phyloP scores from a whole-genome alignment of 2,329 filamentous ascomycete species.

The Colletotrichum tropicicola region DNA sequence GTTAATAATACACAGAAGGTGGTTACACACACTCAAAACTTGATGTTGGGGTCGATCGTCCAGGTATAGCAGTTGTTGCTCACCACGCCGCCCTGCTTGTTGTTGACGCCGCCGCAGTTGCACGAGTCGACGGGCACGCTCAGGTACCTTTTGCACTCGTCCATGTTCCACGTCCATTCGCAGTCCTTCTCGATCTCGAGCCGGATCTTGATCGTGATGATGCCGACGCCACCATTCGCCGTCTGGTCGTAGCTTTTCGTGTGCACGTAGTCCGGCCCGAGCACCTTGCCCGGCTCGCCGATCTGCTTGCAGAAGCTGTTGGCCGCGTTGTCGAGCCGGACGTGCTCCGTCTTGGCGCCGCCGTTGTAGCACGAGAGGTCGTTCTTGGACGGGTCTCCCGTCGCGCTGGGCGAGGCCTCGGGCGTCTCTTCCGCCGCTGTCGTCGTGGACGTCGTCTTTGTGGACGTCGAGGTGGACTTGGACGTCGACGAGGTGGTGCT shows the following conservation, averaged over 20 bases:
- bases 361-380: no score
- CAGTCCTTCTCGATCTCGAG: constrained; percentile 20
- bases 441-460: not conserved
- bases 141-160: constrained; percentile 36
- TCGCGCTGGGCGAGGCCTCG: not conserved
- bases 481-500: not conserved
- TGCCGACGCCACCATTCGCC: no score
- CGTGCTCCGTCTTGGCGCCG: no score
- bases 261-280: no score
- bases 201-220: not conserved
- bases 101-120: constrained; percentile 33
- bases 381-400: no score
- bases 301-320: no score
- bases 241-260: no score
- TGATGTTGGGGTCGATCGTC: constrained; percentile 15
- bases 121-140: constrained; percentile 36
- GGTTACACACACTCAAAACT: not conserved
- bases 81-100: constrained; percentile 37
- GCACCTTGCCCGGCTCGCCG: no score
- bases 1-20: not conserved
- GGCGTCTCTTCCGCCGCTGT: not conserved
- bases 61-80: constrained; percentile 31
- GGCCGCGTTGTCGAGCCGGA: no score
- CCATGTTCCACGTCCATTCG: constrained; percentile 28
- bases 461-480: not conserved